Percentiles rank a stretch among this genome's conserved stretches.
Evolutionary conservation across 805 yeast genomes (phyloP).

Genomic region (Cyberlindnera petersonii): DNA sequence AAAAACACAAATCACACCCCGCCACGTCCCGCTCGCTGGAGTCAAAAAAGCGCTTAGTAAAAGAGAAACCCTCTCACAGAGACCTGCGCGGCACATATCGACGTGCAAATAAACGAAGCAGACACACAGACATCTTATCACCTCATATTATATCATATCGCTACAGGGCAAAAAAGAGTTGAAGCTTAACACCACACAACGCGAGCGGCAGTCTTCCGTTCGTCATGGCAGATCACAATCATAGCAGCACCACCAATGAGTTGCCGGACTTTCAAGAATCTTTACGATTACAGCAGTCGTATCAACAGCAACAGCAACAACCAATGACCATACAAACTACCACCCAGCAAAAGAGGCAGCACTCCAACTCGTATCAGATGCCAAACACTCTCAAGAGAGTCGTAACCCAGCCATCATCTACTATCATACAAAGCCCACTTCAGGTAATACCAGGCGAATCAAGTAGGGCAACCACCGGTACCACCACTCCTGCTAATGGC

Average conservation of each 20-base stretch:
- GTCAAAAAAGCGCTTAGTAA: too few species aligned
- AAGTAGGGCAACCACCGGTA: constrained; percentile 11
- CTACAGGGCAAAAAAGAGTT: too few species aligned
- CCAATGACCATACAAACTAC: neutral
- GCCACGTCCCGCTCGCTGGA: too few species aligned
- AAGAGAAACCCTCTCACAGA: too few species aligned
- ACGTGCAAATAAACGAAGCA: too few species aligned
- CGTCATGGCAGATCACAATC: neutral
- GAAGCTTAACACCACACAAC: too few species aligned
- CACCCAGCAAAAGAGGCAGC: constrained; percentile 23
- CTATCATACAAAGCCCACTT: constrained; percentile 6
- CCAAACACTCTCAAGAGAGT: constrained; percentile 15
- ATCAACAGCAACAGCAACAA: constrained; percentile 8
- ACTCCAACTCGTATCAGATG: constrained; percentile 21
- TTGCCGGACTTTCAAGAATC: neutral
- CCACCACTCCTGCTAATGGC: constrained; percentile 14
- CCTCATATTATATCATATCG: too few species aligned
- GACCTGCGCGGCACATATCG: too few species aligned
- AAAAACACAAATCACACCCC: too few species aligned
- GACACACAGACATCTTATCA: too few species aligned
- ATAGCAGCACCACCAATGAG: neutral
- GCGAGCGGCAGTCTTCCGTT: too few species aligned
- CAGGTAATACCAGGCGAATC: constrained; percentile 10
- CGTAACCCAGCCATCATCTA: constrained; percentile 16
- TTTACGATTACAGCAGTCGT: neutral